A percentile compares a stretch with the other conserved stretches of the same genome.
phyloP scores from a whole-genome alignment of 371 early-diverging fungal genomes.

The Rhizopus arrhizus region DNA sequence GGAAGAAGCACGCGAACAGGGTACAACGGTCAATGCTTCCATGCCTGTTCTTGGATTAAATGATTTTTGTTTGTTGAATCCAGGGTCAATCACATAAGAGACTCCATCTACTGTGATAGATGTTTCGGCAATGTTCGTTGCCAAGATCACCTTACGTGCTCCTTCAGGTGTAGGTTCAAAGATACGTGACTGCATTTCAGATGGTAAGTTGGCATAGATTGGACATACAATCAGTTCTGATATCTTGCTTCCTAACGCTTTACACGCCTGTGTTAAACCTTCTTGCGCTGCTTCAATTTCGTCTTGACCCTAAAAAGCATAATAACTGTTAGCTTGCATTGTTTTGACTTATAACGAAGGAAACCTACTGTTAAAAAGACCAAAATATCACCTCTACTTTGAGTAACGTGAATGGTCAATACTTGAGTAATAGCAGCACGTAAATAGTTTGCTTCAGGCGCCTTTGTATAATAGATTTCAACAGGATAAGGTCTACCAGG shows the following conservation, averaged over 20 bases:
- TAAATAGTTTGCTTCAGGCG: constrained; percentile 97
- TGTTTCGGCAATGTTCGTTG: constrained; percentile 99
- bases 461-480: constrained; percentile 92
- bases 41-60: constrained; percentile 94
- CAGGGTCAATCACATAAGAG: constrained; percentile 85
- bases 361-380: constrained; percentile 89
- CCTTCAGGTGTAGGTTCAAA: constrained; percentile 96
- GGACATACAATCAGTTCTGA: constrained; percentile 92
- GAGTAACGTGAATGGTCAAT: constrained; percentile 93
- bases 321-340: neutral
- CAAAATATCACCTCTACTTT: constrained; percentile 92
- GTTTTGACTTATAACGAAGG: neutral
- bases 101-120: constrained; percentile 98
- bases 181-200: constrained; percentile 92
- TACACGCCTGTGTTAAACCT: constrained; percentile 75
- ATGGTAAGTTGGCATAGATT: constrained; percentile 93
- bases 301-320: constrained; percentile 81
- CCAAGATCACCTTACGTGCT: constrained; percentile 95
- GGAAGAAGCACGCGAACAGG: constrained; percentile 95
- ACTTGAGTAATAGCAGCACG: constrained; percentile 93
- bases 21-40: constrained; percentile 93
- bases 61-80: constrained; percentile 94
- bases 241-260: constrained; percentile 88
- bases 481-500: constrained; percentile 95
- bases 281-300: constrained; percentile 97